Base-by-base conservation (phyloP, 306 rosid species). In the Cercis canadensis region DNA sequence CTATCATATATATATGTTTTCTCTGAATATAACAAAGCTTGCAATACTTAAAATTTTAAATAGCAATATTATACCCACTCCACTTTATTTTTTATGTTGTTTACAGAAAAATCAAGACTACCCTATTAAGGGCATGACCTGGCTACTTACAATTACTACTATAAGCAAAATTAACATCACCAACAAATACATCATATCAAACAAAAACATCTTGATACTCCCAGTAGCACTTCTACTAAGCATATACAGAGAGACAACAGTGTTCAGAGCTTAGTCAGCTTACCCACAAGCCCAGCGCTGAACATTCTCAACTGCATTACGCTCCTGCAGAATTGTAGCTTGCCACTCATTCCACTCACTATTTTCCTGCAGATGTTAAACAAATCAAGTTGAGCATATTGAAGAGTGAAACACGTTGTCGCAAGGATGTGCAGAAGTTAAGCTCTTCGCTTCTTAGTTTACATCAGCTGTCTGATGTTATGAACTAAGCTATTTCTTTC, bases 211-310 rank as follows among this genome's bases (percentile, higher is more conserved):
- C 58, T 32, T 33, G 57, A 46, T 19, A 54, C 65, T 40, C 70
- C 61, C 54, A 31, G 47, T 53, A 34, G 50, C 5, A 34, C 32
- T 24, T 65, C 37, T 43, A 41, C 50, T 40, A 75, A 56, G 75
- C 69, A 63, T 63, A 55, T 21, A 37, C 66, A 63, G 19, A 71
- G 17, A 70, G 54, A 46, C 64, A 64, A 40, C 51, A 55, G 62
- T 62, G 65, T 44, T 56, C 39, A 68, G 40, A 67, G 75, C 92
- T 80, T 83, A 95, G 97, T 97, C 99, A 19, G 75, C 92, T 80
- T 85, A 95, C 99, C 99, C 99, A 19, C 99, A 95, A 77, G 89
- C 92, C 99, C 99, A 95, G 58, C 88, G 81, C 70, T 84, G 86
- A 44, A 95, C 97, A 71, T 92, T 95, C 79, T 91, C 97, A 87